Base-by-base conservation (phyloP, 805 yeast genomes). In the Metschnikowia proteae region DNA sequence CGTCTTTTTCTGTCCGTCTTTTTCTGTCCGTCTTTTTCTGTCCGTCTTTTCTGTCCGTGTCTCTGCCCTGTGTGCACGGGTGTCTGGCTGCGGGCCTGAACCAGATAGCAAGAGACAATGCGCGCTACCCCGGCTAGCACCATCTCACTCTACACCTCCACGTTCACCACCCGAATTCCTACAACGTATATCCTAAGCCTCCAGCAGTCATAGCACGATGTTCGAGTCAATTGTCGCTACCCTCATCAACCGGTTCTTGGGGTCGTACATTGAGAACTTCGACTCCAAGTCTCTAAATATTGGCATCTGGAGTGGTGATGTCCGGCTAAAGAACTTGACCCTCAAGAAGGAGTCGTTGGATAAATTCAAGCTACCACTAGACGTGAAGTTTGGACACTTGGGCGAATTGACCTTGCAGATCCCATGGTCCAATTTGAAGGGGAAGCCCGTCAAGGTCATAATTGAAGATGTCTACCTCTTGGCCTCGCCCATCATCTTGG, bases 301-400 rank as follows among this genome's bases (percentile, higher is more conserved):
- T 47, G 99, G 98, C 4, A 90, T 94, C 31, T 91, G 98, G 96
- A 82, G 90, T 60, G 99, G 99, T 33, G 98, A 94, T 72, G 98
- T 91, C 29, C 88, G 88, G 63, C 73, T 94, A 47, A 78, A 76
- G 53, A 83, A 91, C 63, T 76, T 95, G 52, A 78, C 84, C 49
- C 73, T 94, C 50, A 89, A 88, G 67, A 85, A 86, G 52, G 97
- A 91, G 63, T 89, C 97, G 3, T 73, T 94, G 41, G 99, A 95
- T 66, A 79, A 86, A 57, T 77, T 94, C 54, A 81, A 86, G 53
- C 68, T 95, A 34, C 99, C 99, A 2, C 68, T 94, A 33, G 88
- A 91, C 63, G 92, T 95, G 10, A 79, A 81, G 52, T 86, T 86
- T 62, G 99, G 99, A 36, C 89, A 88, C 61, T 66, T 94, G 49